Base-by-base conservation (phyloP, 129 eudicot genomes). In the Flaveria linearis region DNA sequence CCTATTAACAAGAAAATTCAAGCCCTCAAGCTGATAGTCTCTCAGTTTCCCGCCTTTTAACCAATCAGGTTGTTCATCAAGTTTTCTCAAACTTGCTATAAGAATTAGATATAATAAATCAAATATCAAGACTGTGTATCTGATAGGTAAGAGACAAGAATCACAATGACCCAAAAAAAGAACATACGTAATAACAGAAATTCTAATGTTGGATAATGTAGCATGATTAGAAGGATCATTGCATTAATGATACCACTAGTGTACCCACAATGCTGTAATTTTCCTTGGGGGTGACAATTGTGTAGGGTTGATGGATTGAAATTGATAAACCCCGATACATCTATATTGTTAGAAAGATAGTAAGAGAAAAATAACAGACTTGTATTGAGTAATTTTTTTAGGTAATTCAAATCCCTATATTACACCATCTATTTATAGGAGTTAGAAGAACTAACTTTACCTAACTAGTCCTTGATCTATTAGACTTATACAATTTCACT, bases 21-120 rank as follows among this genome's bases (percentile, higher is more conserved):
- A 82, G 56, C 99, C 99, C 85, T 95, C 99, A 56, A 95, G 99
- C 81, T 95, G 99, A 89, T 95, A 95, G 81, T 95, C 99, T 71
- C 99, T 91, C 63, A 95, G 89, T 50, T 95, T 91, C 25, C 99
- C 99, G 26, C 96, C 99, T 83, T 83, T 91, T 82, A 95, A 78
- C 99, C 99, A 95, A 66, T 89, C 97, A 63, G 99, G 99, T 84
- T 95, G 99, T 84, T 89, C 97, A 78, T 95, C 99, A 85, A 95
- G 97, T 84, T 88, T 95, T 90, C 99, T 86, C 82, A 95, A 86
- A 77, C 94, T 95, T 81, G 86, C 99, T 95, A 72, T 60, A 80
- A 80, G 80, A 46, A 86, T 33, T 14, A 14, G 20, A 62, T 7
- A 79, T 22, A 68, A 66, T 39, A 56, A 73, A 41, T 52, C 1